Base-by-base conservation (phyloP, 164 flowering plant species). In the Protea cynaroides region DNA sequence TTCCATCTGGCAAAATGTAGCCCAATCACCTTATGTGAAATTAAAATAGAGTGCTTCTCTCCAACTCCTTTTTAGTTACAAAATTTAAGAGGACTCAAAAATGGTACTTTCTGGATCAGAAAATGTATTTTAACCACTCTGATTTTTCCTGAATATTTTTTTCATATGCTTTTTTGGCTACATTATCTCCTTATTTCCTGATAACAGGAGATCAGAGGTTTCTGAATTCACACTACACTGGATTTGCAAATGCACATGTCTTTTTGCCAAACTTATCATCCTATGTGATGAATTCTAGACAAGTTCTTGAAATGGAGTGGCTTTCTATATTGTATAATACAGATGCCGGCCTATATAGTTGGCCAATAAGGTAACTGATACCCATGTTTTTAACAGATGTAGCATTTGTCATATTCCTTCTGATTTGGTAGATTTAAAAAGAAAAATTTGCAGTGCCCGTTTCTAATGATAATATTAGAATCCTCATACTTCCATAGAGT, bases 271-370 rank as follows among this genome's bases (percentile, higher is more conserved):
- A 76, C 59, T 68, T 84, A 57, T 64, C 92, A 43, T 61, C 63
- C 0, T 90, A 86, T 36, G 84, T 63, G 67, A 59, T 70, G 64
- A 84, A 85, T 23, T 77, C 96, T 67, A 81, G 86, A 77, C 84
- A 84, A 10, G 74, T 69, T 25, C 93, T 90, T 61, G 79, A 81
- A 71, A 88, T 94, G 99, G 86, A 94, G 81, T 83, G 99, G 23
- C 96, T 94, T 47, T 94, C 97, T 59, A 94, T 97, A 54, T 71
- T 94, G 22, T 94, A 94, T 69, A 94, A 94, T 83, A 97, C 99
- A 47, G 99, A 93, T 80, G 97, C 90, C 83, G 99, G 99, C 72
- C 90, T 94, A 54, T 94, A 91, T 84, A 89, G 97, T 93, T 94
- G 36, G 99, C 99, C 58, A 94, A 91, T 77, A 94, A 94, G 97